Evolutionary conservation across 768 basidiomycete species (phyloP).

Genomic region (Daedaleopsis sinensis): DNA sequence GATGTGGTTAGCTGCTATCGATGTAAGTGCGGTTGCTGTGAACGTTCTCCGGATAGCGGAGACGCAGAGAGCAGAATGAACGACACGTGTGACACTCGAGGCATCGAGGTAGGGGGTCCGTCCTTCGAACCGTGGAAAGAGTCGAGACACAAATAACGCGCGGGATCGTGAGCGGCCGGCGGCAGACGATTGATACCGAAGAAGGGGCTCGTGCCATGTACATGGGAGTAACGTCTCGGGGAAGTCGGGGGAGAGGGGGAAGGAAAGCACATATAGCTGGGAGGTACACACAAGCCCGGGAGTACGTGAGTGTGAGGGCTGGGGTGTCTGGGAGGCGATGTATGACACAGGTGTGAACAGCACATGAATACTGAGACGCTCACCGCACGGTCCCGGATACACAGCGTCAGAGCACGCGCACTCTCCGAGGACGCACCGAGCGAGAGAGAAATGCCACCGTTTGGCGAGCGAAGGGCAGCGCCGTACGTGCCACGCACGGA

Average conservation of each 20-base stretch:
- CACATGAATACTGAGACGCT: constrained; percentile 8
- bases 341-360: constrained; percentile 8
- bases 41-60: background rate
- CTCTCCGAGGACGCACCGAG: constrained; percentile 8
- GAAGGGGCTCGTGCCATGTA: background rate
- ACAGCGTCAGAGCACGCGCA: too few relatives aligned
- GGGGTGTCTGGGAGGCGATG: constrained; percentile 2
- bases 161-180: background rate
- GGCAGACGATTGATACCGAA: background rate
- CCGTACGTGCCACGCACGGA: background rate
- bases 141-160: background rate
- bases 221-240: constrained; percentile 7
- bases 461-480: constrained; percentile 10
- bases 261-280: constrained; percentile 14
- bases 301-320: constrained; percentile 4
- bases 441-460: too few relatives aligned
- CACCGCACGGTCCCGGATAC: constrained; percentile 3
- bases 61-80: background rate
- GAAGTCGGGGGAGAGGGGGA: background rate
- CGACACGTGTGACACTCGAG: background rate
- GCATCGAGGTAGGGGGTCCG: background rate
- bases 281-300: background rate
- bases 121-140: background rate
- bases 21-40: background rate
- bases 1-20: background rate